Base-by-base conservation (phyloP, 2,329 filamentous ascomycete species). In the Xylariaceae sp. region DNA sequence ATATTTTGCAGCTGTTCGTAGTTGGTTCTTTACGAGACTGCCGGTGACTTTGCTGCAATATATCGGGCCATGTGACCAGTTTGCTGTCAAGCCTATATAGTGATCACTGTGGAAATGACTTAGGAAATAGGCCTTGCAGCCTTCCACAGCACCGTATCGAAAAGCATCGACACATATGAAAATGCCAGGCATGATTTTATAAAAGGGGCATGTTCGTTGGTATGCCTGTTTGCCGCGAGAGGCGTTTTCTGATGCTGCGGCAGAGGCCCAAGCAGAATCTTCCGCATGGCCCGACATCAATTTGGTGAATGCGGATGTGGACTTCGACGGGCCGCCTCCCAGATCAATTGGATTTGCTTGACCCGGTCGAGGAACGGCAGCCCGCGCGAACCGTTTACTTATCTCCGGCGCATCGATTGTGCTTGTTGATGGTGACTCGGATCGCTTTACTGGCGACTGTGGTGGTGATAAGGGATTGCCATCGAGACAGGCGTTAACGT, bases 51-150 rank as follows among this genome's bases (percentile, higher is more conserved):
- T 87, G 66, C 93, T 97, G 74, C 94, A 97, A 65, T 96, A 99
- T 45, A 99, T 97, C 0, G 92, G 93, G 0, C 94, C 94, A 67
- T 99, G 92, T 38, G 77, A 83, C 94, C 94, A 99, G 31, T 80
- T 90, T 7, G 88, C 84, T 11, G 90, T 94, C 11, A 99, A 75
- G 2, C 94, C 94, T 33, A 97, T 85, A 63, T 99, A 99, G 67
- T 99, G 94, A 67, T 99, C 94, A 64, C 91, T 97, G 70, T 99
- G 94, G 61, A 97, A 99, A 67, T 99, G 94, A 62, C 92, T 97
- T 11, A 99, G 79, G 61, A 99, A 99, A 67, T 99, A 99, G 1
- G 93, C 94, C 48, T 89, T 87, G 68, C 92, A 96, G 1, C 90
- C 92, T 66, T 95, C 81, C 0, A 99, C 90, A 4, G 92, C 90